Base-by-base conservation (phyloP, 164 flowering plant genomes). In the Tetrastigma voinierianum region DNA sequence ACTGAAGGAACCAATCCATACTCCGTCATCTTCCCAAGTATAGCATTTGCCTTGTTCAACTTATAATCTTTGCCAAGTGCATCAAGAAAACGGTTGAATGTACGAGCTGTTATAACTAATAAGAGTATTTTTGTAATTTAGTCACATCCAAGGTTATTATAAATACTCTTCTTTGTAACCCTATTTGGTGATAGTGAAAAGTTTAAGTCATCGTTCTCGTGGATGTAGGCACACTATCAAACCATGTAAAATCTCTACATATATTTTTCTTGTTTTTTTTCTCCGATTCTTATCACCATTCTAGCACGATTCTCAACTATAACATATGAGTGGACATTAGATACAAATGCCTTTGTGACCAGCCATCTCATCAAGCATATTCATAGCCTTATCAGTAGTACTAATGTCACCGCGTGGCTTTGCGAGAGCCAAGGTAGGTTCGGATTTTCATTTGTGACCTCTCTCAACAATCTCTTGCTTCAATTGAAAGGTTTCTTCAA, bases 401-500 rank as follows among this genome's bases (percentile, higher is more conserved):
- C 76, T 63, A 13, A n/a, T 40, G 18, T 66, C 67, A 56, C n/a
- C 77, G 70, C 68, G 66, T 11, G 23, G 72, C 80, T 46, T 71
- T 71, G n/a, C 76, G 66, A n/a, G 76, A 66, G 19, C 71, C 70
- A 11, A 72, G 76, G 51, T 80, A 80, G 11, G 78, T 76, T 4
- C 65, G 64, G 1, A 63, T 54, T 57, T 65, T 1, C 76, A 74
- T 25, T 51, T 56, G 49, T 65, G 71, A 25, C 76, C 80, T 64
- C 67, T 80, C 67, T 73, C 63, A 46, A 48, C 58, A 78, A 80
- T 80, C 21, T 66, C 69, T 12, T 66, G 70, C 43, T 67, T 59
- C 62, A 80, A 59, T 10, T 19, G 51, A 58, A 67, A 70, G 7
- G 83, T 78, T 58, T 73, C 76, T 12, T 66, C 72, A 14, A 71